Evolutionary conservation across 768 basidiomycete genomes (phyloP), one percentile per base, ranked within the genome.

Genomic region (Mycena pura): DNA sequence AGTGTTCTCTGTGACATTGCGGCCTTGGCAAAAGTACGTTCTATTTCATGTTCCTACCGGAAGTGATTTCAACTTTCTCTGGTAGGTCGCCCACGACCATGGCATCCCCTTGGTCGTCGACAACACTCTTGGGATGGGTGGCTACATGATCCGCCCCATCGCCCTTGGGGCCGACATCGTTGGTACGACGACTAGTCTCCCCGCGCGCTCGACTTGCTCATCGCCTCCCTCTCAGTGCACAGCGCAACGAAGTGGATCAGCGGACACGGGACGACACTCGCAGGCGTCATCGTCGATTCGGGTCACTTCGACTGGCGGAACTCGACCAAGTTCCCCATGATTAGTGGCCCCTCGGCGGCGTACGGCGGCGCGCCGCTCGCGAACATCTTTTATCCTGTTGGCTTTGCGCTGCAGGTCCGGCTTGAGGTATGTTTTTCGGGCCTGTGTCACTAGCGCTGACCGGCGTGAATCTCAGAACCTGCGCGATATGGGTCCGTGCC

Each of bases 141-240:
- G 82, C 24, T 93, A 91, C 68, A 80, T 93, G 55, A 75, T 88
- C 55, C 78, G 82, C 1, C 92, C 92, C 2, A 86, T 93, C 60
- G 82, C 86, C 22, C 82, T 85, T 63, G 92, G 92, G 10, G 91
- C 92, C 0, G 90, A 94, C 63, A 91, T 93, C 59, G 79, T 93
- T 58, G 80, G 91, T 28, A 84, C 90, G 71, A 89, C 86, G 39
- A n/a, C n/a, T n/a, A 87, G 87, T 1, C 90, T 90, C 3, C 91
- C 93, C 67, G 8, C 9, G 15, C 21, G 92, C 92, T 91, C 1
- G 5, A 14, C 25, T 36, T 27, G 22, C 15, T 36, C 31, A 3
- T 14, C 3, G n/a, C 39, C 11, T 43, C 28, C n/a, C 5, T 22
- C 28, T 17, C 48, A 62, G 61, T 62, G 6, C 61, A 62, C 28